Conservation (phyloP, 139 green algal species). For the Volvox africanus region DNA sequence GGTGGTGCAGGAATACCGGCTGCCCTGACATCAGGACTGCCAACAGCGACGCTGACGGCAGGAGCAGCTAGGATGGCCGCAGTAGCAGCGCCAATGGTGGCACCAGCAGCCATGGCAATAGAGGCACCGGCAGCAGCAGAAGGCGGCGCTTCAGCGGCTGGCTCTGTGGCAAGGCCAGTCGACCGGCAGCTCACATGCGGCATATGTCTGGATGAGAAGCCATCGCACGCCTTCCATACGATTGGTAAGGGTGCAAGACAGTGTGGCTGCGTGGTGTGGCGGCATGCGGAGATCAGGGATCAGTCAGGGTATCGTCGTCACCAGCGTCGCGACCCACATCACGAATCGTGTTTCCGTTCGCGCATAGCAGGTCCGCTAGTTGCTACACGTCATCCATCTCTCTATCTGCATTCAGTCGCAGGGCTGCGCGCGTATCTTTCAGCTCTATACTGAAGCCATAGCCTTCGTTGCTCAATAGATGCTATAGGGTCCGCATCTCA, state of each 20-base stretch:
- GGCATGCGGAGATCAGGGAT: too few relatives aligned
- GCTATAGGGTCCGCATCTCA: too few relatives aligned
- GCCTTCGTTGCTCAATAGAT: too few relatives aligned
- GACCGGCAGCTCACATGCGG: slow-evolving; percentile 19
- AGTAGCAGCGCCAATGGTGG: neutral
- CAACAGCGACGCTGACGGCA: neutral
- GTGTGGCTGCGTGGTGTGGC: too few relatives aligned
- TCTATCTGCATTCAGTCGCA: too few relatives aligned
- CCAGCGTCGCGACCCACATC: too few relatives aligned
- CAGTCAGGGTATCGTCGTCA: too few relatives aligned
- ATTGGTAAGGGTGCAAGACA: neutral
- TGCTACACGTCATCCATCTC: too few relatives aligned
- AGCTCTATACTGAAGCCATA: too few relatives aligned
- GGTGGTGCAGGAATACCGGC: neutral
- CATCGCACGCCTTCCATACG: slow-evolving; percentile 16
- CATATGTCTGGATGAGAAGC: slow-evolving; percentile 38
- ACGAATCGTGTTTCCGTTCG: too few relatives aligned
- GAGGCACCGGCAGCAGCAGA: neutral
- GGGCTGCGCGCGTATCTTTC: too few relatives aligned
- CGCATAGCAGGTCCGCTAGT: too few relatives aligned
- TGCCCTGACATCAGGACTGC: neutral
- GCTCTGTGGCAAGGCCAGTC: neutral
- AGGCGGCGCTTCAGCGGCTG: neutral
- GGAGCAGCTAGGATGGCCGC: neutral
- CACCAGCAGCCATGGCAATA: neutral